Conservation (phyloP, 495 filamentous ascomycete species). For the Alectoria sarmentosa region DNA sequence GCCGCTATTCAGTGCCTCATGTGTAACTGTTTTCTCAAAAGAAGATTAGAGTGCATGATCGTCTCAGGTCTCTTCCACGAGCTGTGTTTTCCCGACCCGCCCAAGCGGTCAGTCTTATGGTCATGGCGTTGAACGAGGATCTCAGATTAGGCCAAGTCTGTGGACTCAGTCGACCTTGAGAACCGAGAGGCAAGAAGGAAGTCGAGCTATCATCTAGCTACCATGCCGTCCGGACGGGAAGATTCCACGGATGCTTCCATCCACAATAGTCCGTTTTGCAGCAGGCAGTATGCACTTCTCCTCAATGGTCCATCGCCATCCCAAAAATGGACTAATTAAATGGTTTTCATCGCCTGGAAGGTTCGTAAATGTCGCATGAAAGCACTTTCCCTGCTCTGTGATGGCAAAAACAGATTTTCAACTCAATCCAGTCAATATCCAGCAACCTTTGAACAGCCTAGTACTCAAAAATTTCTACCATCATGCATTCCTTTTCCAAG, state of each 20-base stretch:
- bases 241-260: not conserved
- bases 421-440: not conserved
- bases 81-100: not conserved
- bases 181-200: not conserved
- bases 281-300: not conserved
- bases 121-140: not conserved
- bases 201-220: not conserved
- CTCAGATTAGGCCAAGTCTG: not conserved
- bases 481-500: not conserved
- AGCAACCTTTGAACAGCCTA: not conserved
- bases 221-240: not conserved
- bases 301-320: not conserved
- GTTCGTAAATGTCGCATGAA: slow-evolving; percentile 1
- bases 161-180: not conserved
- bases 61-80: not conserved
- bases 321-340: not conserved
- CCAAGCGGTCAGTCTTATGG: not conserved
- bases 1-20: not conserved
- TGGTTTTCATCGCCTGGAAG: not conserved
- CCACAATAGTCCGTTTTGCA: not conserved
- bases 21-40: not conserved
- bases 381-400: not conserved
- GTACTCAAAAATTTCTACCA: not conserved
- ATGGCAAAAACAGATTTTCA: no score
- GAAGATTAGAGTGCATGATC: not conserved